These are phyloP conservation scores for Trematosphaeria pertusa DNA, from an alignment of 2,329 filamentous ascomycete species.

Conservation along the genomic window DNA sequence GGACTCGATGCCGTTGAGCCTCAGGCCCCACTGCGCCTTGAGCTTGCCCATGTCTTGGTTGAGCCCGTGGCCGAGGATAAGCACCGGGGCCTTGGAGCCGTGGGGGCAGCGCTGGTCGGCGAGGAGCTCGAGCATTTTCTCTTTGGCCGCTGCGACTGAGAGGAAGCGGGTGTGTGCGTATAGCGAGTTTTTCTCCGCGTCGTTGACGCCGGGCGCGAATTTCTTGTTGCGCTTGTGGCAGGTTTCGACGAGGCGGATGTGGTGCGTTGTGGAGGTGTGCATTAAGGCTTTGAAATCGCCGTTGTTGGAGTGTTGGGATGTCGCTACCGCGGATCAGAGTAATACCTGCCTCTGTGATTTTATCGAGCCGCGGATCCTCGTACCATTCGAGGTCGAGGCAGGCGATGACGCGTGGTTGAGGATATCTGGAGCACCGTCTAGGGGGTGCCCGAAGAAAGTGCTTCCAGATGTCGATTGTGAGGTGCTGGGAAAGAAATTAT, in stretches of 20 bases:
- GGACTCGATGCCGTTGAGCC: neutral
- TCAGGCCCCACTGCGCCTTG: neutral
- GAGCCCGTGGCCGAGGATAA: neutral
- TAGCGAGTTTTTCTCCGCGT: neutral
- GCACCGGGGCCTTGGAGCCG: neutral
- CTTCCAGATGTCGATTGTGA: neutral
- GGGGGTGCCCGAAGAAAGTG: neutral
- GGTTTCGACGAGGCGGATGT: slow-evolving; percentile 4
- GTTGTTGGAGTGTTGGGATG: neutral
- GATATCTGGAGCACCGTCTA: neutral
- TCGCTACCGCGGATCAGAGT: neutral
- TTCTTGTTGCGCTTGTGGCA: slow-evolving; percentile 8
- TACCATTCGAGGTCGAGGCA: neutral
- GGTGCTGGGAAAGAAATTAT: neutral
- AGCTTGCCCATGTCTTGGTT: neutral
- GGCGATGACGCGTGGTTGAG: neutral
- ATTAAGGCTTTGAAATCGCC: neutral
- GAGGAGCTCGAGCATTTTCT: neutral
- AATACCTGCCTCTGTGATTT: neutral
- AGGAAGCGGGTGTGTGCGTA: neutral
- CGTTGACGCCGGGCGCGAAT: neutral
- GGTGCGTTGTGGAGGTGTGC: neutral
- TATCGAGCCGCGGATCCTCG: neutral
- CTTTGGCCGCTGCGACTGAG: neutral
- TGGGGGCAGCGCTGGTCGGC: neutral